Evolutionary conservation across 495 filamentous ascomycete genomes (phyloP), one percentile per base, ranked within the genome.

Genomic region (Physcia stellaris): DNA sequence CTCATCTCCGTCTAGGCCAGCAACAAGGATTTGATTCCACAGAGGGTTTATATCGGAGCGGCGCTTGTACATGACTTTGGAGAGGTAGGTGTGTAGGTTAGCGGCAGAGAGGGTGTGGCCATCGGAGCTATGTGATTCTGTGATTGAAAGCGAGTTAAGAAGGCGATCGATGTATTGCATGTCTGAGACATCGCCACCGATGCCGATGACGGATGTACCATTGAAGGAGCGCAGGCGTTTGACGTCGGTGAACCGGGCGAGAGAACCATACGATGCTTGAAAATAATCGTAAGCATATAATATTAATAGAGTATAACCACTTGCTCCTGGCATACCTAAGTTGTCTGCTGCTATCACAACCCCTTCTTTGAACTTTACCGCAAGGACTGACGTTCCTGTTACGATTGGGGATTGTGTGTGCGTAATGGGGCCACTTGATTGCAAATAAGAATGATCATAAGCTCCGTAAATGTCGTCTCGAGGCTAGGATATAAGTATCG

Each of bases 161-260:
- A 92, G 72, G 37, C 90, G 83, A 70, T 93, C 80, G 18, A 98
- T 77, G 62, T 86, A 85, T 64, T 98, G 90, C 90, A 98, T 96
- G 67, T 98, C 90, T 43, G 80, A 87, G 38, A 98, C 83, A 65
- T 96, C 81, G 60, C 92, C 83, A 59, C 86, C 79, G 67, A 94
- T 88, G 44, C 85, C 80, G 55, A 96, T 61, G 40, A 95, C 61
- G 20, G 80, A 77, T 28, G 73, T 65, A 19, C 66, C 58, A 48
- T 75, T 69, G 62, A 98, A 96, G 42, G 73, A 67, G 45, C 81
- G 83, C 42, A 98, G 81, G 44, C 72, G 73, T 52, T 95, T 87
- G 48, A 95, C 83, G 61, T 94, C 83, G 50, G 84, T 83, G 70
- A 96, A 98, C 50, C 90, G 86, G 27, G 90, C 86, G 37, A 98